Conservation (phyloP, 2,329 filamentous ascomycete genomes). For the Pleomassaria siparia region DNA sequence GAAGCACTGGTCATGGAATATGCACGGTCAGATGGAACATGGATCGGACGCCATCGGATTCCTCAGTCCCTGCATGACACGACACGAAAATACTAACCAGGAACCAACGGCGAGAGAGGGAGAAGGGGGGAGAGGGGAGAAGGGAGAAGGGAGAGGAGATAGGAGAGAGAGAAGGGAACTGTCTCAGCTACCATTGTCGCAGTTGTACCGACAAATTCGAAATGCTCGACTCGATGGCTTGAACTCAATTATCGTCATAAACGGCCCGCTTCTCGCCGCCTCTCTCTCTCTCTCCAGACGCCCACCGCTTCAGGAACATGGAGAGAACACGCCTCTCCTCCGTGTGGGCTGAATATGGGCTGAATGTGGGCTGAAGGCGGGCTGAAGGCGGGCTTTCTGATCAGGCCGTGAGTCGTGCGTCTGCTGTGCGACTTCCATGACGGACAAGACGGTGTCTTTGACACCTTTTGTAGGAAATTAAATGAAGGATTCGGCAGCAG, state of each 20-base stretch:
- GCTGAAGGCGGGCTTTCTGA: constrained; percentile 6
- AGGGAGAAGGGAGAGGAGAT: no score
- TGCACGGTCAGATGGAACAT: not conserved
- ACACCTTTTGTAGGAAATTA: constrained; percentile 6
- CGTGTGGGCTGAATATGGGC: no score
- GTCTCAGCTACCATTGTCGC: constrained; percentile 23
- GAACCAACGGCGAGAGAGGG: constrained; percentile 16
- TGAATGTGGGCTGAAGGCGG: no score
- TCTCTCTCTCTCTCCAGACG: not conserved
- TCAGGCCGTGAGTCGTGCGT: constrained; percentile 8
- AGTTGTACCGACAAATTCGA: constrained; percentile 1
- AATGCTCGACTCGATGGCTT: not conserved
- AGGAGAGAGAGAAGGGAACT: no score
- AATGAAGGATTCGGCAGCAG: constrained; percentile 1
- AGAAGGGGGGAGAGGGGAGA: no score
- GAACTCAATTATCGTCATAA: constrained; percentile 3
- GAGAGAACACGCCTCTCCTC: no score
- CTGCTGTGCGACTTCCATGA: constrained; percentile 4
- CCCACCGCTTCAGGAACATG: constrained; percentile 1
- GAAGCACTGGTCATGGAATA: not conserved
- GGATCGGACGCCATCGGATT: constrained; percentile 6
- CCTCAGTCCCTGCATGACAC: constrained; percentile 30
- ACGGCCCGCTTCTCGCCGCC: not conserved
- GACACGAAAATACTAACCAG: constrained; percentile 16
- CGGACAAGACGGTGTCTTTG: not conserved